These are phyloP conservation scores for Spiraea crenata DNA, from an alignment of 331 rosid genomes.

Conservation along the genomic window DNA sequence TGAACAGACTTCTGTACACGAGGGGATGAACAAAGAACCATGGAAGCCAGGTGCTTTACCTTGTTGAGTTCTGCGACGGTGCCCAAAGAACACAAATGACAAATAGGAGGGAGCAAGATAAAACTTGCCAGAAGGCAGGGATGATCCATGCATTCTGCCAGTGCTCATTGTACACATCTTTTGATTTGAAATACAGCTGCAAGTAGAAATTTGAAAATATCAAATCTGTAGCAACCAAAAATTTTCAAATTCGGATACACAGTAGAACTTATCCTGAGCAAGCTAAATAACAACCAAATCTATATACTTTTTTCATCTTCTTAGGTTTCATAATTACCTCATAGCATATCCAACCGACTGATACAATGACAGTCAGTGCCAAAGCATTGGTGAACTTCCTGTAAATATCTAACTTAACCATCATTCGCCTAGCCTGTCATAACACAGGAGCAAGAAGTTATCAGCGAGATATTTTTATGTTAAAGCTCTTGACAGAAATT, in stretches of 20 bases:
- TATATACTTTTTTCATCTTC: neutral
- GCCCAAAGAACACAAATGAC: slow-evolving; percentile 95
- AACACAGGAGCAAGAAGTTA: slow-evolving; percentile 23
- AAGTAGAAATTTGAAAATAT: slow-evolving; percentile 14
- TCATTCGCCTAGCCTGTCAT: slow-evolving; percentile 84
- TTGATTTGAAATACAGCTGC: slow-evolving; percentile 91
- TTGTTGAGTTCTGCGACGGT: slow-evolving; percentile 85
- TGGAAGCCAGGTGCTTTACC: slow-evolving; percentile 44
- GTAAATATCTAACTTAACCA: slow-evolving; percentile 87
- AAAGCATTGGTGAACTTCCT: slow-evolving; percentile 91
- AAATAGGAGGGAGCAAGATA: slow-evolving; percentile 79
- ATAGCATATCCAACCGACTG: slow-evolving; percentile 94
- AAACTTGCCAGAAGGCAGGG: slow-evolving; percentile 98
- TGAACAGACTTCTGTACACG: neutral
- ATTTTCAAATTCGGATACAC: too few relatives aligned
- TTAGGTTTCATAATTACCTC: slow-evolving; percentile 60
- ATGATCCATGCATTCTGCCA: slow-evolving; percentile 98
- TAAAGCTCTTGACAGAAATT: slow-evolving; percentile 9
- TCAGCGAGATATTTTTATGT: slow-evolving; percentile 12
- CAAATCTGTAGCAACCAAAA: neutral
- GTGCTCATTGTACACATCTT: slow-evolving; percentile 80
- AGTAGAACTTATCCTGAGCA: neutral
- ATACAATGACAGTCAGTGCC: slow-evolving; percentile 84
- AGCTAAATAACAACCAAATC: neutral
- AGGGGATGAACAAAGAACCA: neutral